A percentile compares a stretch with the other conserved stretches of the same genome.
phyloP scores from a whole-genome alignment of 2,329 filamentous ascomycete genomes.

The Trichoderma koningii region DNA sequence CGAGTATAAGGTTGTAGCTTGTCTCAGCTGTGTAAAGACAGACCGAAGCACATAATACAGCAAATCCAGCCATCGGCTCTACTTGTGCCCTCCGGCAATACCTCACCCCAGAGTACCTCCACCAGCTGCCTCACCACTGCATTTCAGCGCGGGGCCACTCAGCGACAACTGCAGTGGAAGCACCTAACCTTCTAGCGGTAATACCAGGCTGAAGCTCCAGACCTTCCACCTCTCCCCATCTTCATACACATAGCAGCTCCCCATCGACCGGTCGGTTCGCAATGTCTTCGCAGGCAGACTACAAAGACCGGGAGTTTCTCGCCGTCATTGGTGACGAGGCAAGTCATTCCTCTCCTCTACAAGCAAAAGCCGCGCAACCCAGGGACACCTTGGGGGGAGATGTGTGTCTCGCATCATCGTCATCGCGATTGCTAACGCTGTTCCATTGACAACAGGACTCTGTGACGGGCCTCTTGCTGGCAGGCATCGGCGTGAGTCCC shows the following conservation, averaged over 20 bases:
- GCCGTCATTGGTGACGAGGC: slow-evolving; percentile 98
- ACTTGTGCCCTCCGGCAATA: slow-evolving; percentile 20
- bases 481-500: slow-evolving; percentile 79
- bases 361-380: background rate
- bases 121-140: background rate
- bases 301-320: slow-evolving; percentile 89
- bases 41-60: background rate
- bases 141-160: slow-evolving; percentile 13
- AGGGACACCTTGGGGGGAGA: no score
- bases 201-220: slow-evolving; percentile 5
- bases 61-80: background rate
- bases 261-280: slow-evolving; percentile 29
- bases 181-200: slow-evolving; percentile 24
- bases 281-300: slow-evolving; percentile 59
- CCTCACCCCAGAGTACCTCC: background rate
- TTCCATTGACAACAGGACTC: slow-evolving; percentile 66
- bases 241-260: slow-evolving; percentile 1
- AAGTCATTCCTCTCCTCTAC: slow-evolving; percentile 29
- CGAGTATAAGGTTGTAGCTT: no score
- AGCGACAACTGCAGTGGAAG: slow-evolving; percentile 8
- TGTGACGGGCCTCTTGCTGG: slow-evolving; percentile 91
- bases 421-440: slow-evolving; percentile 34
- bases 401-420: background rate
- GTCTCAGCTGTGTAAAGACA: no score
- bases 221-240: slow-evolving; percentile 1